Base-by-base conservation (phyloP, 352 stramenopile genomes). In the Saprolegnia parasitica region DNA sequence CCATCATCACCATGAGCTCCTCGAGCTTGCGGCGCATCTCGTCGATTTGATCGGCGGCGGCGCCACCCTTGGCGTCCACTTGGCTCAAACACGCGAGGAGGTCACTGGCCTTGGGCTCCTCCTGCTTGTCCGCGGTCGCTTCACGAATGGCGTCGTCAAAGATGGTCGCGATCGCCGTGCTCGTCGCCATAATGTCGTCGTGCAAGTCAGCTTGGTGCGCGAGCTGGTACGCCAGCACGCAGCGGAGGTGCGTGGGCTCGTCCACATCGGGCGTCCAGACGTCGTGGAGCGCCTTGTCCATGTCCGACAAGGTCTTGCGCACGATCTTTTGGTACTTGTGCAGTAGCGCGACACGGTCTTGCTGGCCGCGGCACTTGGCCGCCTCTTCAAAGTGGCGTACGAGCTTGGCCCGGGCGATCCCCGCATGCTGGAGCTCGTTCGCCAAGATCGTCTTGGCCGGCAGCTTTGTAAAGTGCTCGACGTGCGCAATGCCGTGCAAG, bases 191-290 rank as follows among this genome's bases (percentile, higher is more conserved):
- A 11, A 46, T 56, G 6, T n/a, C n/a, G 32, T 50, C 20, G 20
- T 56, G 24, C 46, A 67, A 21, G 23, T 54, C 46, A 3, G 15
- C 16, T 15, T 67, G 40, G 32, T 55, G 40, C n/a, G 46, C 60
- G 13, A 67, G 26, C n/a, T 67, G 60, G 46, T 54, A 67, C 24
- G 56, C 20, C 20, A 67, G 24, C 24, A 67, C 60, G 32, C 60
- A 67, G 16, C 40, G 21, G 18, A 21, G 16, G 46, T 67, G 60
- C 26, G 2, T 4, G 8, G 21, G 13, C 4, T 54, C 46, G 23
- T 67, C 60, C 4, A 10, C 57, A n/a, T 67, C 40, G 23, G 60
- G 24, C 10, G 18, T 56, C 60, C 60, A 67, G 18, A 56, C 23
- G 46, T 60, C 52, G 35, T 60, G 52, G 13, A 60, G 52, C 35